These are phyloP conservation scores for Ophiosphaerella korrae DNA, from an alignment of 2,329 filamentous ascomycete genomes.

Conservation along the genomic window DNA sequence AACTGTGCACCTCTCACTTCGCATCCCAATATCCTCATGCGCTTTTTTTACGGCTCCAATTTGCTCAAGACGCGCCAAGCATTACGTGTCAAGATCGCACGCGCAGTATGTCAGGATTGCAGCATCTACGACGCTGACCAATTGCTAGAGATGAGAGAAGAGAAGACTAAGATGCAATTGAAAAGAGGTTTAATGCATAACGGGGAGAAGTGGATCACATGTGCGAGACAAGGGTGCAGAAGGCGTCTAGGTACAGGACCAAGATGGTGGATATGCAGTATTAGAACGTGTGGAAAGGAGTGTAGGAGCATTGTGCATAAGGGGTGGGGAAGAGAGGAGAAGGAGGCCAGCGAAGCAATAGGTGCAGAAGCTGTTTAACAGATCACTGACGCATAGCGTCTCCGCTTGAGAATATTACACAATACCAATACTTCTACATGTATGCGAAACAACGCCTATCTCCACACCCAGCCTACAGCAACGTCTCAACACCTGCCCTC, in stretches of 20 bases:
- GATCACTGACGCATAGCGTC: background rate
- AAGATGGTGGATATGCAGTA: constrained; percentile 32
- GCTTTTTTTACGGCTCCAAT: background rate
- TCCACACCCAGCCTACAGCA: background rate
- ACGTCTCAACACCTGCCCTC: constrained; percentile 6
- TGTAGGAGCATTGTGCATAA: constrained; percentile 17
- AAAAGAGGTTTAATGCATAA: constrained; percentile 7
- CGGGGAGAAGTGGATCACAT: constrained; percentile 14
- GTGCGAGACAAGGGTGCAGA: constrained; percentile 12
- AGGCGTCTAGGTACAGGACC: constrained; percentile 18
- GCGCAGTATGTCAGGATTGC: constrained; percentile 22
- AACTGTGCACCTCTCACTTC: constrained; percentile 15
- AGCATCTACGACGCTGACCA: constrained; percentile 3
- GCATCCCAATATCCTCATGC: constrained; percentile 6
- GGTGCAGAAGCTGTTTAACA: constrained; percentile 2
- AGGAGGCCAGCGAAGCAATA: background rate
- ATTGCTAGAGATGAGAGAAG: constrained; percentile 12
- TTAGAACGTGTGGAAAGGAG: constrained; percentile 13
- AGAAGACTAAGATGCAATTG: constrained; percentile 20
- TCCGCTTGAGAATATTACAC: too few species aligned
- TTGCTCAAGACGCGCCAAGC: constrained; percentile 3
- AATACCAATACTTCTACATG: too few species aligned
- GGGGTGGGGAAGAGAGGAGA: constrained; percentile 8
- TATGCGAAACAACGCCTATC: too few species aligned
- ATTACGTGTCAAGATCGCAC: background rate